Evolutionary conservation across 768 basidiomycete genomes (phyloP).

Genomic region (Podaxis sp.): DNA sequence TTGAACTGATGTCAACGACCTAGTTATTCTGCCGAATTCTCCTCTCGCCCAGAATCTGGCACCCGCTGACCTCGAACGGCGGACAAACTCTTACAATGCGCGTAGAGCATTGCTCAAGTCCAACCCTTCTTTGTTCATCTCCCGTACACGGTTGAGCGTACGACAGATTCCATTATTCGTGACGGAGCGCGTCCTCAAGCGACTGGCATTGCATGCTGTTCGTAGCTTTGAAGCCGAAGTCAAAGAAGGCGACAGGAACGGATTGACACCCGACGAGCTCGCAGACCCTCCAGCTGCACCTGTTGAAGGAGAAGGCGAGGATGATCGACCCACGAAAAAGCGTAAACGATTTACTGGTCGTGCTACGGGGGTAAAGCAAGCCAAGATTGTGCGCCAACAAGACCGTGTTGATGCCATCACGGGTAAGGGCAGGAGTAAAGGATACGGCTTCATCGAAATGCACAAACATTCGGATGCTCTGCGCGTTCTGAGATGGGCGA

Average conservation of each 20-base stretch:
- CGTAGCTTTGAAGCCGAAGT: constrained; percentile 81
- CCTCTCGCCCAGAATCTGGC: constrained; percentile 73
- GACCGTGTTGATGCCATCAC: constrained; percentile 90
- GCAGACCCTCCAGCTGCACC: constrained; percentile 32
- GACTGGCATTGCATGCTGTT: constrained; percentile 78
- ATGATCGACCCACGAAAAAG: constrained; percentile 14
- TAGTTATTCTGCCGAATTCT: constrained; percentile 89
- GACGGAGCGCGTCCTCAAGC: constrained; percentile 86
- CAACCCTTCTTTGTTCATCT: constrained; percentile 94
- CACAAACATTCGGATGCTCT: constrained; percentile 85
- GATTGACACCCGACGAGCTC: constrained; percentile 72
- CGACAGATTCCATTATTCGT: constrained; percentile 91
- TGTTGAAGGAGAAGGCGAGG: constrained; percentile 22
- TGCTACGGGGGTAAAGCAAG: constrained; percentile 65
- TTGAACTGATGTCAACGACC: neutral
- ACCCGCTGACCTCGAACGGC: constrained; percentile 78
- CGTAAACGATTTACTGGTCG: constrained; percentile 26
- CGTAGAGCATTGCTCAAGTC: constrained; percentile 80
- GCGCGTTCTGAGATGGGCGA: constrained; percentile 89
- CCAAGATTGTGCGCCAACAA: constrained; percentile 87
- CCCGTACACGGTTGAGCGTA: constrained; percentile 89
- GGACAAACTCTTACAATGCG: constrained; percentile 81
- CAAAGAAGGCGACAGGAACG: constrained; percentile 53
- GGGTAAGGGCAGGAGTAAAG: constrained; percentile 84
- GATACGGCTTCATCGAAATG: constrained; percentile 96